Evolutionary conservation across 768 basidiomycete genomes (phyloP), one percentile per base, ranked within the genome.

Genomic region (Termitomyces sp.): DNA sequence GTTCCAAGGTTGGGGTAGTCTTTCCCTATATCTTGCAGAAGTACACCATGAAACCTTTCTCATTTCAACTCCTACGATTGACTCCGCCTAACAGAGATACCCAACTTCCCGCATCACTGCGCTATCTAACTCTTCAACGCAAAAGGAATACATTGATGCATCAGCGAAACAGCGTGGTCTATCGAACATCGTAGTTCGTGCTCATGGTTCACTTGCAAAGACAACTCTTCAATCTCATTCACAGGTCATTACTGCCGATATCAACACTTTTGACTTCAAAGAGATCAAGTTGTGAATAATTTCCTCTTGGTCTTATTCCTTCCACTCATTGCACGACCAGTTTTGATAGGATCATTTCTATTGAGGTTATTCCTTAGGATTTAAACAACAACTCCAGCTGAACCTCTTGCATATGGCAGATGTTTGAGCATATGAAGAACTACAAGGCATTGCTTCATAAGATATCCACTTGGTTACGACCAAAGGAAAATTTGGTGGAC

Each of bases 391-490:
- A 26, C 28, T n/a, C 11, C 3, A 13, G 5, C 36, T 55, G 43
- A 22, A 14, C 26, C 41, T 52, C 46, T 41, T n/a, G 40, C 7
- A 20, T 41, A 16, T 22, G 40, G 13, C 53, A 84, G 81, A 85
- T 86, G 84, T 86, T 87, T 62, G 86, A 88, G 64, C 87, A 88
- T 67, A 86, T 88, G 85, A 87, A 88, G 71, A 87, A 87, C 65
- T 88, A 88, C 70, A 72, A 86, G 55, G 67, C 70, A 9, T 78
- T 89, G 9, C 72, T 88, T 57, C 69, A 72, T 53, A 88, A 88
- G 66, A 68, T 88, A 32, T 79, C 84, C 2, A 79, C 77, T 9
- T 90, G 87, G 87, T 76, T 89, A 13, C 74, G 79, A 30, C 80
- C 83, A 5, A 72, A 68, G 24, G 58, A 32, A n/a, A 8, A 55